A percentile compares a stretch with the other conserved stretches of the same genome.
These are phyloP conservation scores for Erigeron canadensis DNA, from an alignment of 129 eudicot genomes.

Conservation along the genomic window DNA sequence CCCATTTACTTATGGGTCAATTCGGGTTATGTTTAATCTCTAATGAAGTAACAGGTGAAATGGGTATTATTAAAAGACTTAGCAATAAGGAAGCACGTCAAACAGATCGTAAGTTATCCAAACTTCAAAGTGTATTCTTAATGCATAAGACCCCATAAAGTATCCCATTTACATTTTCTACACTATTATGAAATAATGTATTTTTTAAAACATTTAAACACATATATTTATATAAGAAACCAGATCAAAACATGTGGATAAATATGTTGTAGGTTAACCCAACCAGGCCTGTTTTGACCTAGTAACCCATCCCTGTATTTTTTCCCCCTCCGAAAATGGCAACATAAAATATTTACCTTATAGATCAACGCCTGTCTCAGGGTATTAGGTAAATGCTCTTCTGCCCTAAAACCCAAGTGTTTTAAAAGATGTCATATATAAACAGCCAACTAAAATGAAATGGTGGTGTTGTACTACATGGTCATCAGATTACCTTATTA, in stretches of 20 bases:
- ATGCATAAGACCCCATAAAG: neutral
- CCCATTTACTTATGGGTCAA: neutral
- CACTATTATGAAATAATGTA: neutral
- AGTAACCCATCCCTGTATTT: neutral
- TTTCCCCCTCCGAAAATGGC: neutral
- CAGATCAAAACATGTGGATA: neutral
- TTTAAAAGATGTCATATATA: constrained; percentile 6
- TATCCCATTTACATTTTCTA: neutral
- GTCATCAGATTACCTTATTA: constrained; percentile 61
- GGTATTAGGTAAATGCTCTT: constrained; percentile 98
- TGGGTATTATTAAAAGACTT: neutral
- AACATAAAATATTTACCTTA: constrained; percentile 48
- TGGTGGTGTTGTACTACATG: constrained; percentile 3
- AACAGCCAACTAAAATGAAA: constrained; percentile 3
- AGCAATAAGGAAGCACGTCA: neutral
- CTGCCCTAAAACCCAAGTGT: constrained; percentile 63
- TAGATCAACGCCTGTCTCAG: constrained; percentile 94
- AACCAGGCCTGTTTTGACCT: neutral
- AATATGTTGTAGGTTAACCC: neutral
- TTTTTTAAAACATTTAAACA: neutral
- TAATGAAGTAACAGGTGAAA: neutral
- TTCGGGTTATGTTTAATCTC: neutral
- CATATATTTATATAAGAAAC: neutral
- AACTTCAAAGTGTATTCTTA: neutral
- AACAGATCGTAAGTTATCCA: neutral